These are phyloP conservation scores for Scheffersomyces lignicola DNA, from an alignment of 1,139 yeast genomes.

Conservation along the genomic window DNA sequence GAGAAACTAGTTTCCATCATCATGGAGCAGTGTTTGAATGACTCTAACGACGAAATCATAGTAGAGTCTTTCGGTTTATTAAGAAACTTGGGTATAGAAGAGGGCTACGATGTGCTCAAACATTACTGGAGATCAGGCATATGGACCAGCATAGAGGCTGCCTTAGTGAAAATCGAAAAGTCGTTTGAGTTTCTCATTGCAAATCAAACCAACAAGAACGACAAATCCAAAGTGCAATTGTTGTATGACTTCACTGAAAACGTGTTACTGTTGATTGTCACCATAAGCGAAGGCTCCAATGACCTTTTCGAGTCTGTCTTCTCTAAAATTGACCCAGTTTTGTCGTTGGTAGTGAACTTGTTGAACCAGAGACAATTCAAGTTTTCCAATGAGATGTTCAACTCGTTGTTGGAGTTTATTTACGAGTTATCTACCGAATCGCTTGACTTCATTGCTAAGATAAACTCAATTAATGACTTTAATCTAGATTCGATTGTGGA, in stretches of 20 bases:
- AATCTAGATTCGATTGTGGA: slow-evolving; percentile 10
- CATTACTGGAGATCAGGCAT: slow-evolving; percentile 78
- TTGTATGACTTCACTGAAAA: slow-evolving; percentile 74
- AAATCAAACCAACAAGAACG: slow-evolving; percentile 27
- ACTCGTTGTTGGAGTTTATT: slow-evolving; percentile 57
- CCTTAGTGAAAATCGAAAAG: slow-evolving; percentile 48
- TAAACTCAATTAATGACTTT: slow-evolving; percentile 11
- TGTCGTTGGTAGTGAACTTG: slow-evolving; percentile 44
- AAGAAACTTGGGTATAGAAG: slow-evolving; percentile 78
- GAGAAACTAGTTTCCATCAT: slow-evolving; percentile 67
- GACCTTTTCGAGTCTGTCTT: slow-evolving; percentile 57
- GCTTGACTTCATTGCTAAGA: slow-evolving; percentile 49
- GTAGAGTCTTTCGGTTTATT: slow-evolving; percentile 80
- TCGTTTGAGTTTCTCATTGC: slow-evolving; percentile 48
- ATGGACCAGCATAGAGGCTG: slow-evolving; percentile 57
- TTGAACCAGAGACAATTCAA: slow-evolving; percentile 33
- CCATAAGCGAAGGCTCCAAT: slow-evolving; percentile 65
- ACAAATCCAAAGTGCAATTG: slow-evolving; percentile 45
- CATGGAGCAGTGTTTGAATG: slow-evolving; percentile 65
- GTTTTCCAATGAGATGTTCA: slow-evolving; percentile 45
- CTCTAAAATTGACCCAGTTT: slow-evolving; percentile 38
- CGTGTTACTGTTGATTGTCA: slow-evolving; percentile 64
- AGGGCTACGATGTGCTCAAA: slow-evolving; percentile 82
- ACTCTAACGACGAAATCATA: slow-evolving; percentile 69
- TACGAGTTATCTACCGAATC: slow-evolving; percentile 71